Conservation (phyloP, 2,329 filamentous ascomycete species). For the Cladophialophora bantiana region DNA sequence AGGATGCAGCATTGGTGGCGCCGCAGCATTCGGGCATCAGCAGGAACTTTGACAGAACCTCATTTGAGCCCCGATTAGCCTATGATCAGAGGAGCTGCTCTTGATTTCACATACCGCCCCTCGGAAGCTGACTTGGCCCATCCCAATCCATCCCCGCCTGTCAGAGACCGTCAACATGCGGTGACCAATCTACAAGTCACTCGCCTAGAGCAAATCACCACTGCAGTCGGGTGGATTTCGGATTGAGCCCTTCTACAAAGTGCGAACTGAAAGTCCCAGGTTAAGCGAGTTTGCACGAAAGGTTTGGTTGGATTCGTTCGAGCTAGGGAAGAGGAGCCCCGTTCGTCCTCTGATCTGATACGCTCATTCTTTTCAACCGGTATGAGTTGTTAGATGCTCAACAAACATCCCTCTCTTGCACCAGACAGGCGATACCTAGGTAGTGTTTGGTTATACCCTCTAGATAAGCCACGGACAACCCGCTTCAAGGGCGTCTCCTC, state of each 20-base stretch:
- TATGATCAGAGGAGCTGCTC: conserved; percentile 4
- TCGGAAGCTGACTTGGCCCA: conserved; percentile 22
- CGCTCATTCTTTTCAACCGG: conserved; percentile 14
- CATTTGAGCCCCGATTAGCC: conserved; percentile 7
- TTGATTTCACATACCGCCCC: conserved; percentile 33
- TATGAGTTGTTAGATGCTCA: conserved; percentile 17
- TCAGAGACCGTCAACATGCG: conserved; percentile 34
- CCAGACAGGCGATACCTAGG: conserved; percentile 1
- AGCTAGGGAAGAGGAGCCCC: conserved; percentile 28
- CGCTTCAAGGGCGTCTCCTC: conserved; percentile 3
- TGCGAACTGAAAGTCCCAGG: conserved; percentile 1
- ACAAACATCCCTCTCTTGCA: conserved; percentile 10
- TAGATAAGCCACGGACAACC: conserved; percentile 22
- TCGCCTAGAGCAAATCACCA: neutral
- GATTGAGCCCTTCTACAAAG: neutral
- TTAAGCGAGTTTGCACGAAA: conserved; percentile 23
- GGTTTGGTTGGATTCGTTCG: conserved; percentile 24
- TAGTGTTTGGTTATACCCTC: conserved; percentile 1
- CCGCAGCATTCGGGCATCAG: conserved; percentile 17
- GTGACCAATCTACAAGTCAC: conserved; percentile 29
- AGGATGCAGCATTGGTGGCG: neutral
- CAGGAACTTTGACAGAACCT: conserved; percentile 15
- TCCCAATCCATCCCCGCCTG: conserved; percentile 27
- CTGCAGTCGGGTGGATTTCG: conserved; percentile 1
- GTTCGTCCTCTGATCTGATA: conserved; percentile 25